Evolutionary conservation across 2,329 filamentous ascomycete species (phyloP).

Genomic region (Myriangium duriaei): DNA sequence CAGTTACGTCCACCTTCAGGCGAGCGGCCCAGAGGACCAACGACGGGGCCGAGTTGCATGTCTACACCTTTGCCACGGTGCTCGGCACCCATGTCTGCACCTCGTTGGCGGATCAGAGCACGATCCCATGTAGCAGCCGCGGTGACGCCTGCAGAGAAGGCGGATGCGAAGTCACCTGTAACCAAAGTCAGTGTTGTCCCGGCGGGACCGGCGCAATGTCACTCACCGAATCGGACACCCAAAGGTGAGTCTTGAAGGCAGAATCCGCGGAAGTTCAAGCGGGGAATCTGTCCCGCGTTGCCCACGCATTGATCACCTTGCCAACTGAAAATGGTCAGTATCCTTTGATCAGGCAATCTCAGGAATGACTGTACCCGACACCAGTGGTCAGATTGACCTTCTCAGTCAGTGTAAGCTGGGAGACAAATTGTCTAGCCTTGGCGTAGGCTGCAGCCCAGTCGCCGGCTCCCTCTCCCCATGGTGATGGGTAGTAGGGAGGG

Average conservation of each 20-base stretch:
- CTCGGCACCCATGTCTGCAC: constrained; percentile 23
- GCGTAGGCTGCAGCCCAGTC: constrained; percentile 65
- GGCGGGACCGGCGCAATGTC: too few relatives aligned
- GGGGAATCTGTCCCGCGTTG: constrained; percentile 55
- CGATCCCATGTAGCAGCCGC: constrained; percentile 26
- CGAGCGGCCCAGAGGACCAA: constrained; percentile 31
- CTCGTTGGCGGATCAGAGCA: constrained; percentile 32
- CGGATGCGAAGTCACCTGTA: constrained; percentile 16
- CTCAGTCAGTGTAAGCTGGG: constrained; percentile 68
- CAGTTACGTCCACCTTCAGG: constrained; percentile 32
- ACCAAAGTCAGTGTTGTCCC: constrained; percentile 1
- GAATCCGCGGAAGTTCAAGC: constrained; percentile 57
- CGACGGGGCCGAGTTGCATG: constrained; percentile 32
- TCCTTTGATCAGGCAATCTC: background rate
- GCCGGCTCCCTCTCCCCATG: constrained; percentile 67
- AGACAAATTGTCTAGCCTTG: constrained; percentile 67
- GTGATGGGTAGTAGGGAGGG: constrained; percentile 68
- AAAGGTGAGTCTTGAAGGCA: constrained; percentile 81
- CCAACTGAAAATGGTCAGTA: constrained; percentile 39
- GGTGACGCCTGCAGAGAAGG: constrained; percentile 24
- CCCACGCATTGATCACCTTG: constrained; percentile 63
- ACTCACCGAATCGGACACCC: constrained; percentile 55
- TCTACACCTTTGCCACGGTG: constrained; percentile 25
- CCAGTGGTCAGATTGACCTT: constrained; percentile 95
- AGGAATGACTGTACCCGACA: constrained; percentile 48